Conservation (phyloP, 2,329 filamentous ascomycete genomes). For the Aquanectria penicillioides region DNA sequence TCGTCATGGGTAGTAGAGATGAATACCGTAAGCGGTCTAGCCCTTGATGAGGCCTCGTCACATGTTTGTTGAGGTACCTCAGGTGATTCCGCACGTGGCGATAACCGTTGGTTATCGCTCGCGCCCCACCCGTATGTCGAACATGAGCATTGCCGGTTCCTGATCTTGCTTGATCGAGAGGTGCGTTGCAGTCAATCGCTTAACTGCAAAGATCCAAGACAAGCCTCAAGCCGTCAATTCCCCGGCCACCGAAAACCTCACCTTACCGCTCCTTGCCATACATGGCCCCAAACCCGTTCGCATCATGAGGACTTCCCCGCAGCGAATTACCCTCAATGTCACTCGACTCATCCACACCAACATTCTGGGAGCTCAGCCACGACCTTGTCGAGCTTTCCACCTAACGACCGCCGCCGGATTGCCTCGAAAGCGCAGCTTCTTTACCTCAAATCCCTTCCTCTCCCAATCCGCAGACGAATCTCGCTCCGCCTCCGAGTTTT, state of each 20-base stretch:
- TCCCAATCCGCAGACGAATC: constrained; percentile 51
- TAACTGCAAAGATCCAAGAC: not conserved
- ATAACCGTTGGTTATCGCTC: constrained; percentile 9
- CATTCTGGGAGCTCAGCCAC: constrained; percentile 39
- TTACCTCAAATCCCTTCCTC: constrained; percentile 71
- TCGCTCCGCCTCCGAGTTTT: constrained; percentile 30
- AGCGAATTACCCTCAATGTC: constrained; percentile 46
- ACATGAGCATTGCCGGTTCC: not conserved
- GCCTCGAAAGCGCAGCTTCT: constrained; percentile 71
- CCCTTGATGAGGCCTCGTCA: constrained; percentile 15
- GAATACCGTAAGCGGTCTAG: constrained; percentile 40
- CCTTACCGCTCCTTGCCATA: constrained; percentile 18
- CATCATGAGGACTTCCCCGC: constrained; percentile 47
- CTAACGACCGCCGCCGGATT: constrained; percentile 53
- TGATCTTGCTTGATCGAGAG: constrained; percentile 2
- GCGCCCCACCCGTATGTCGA: not conserved
- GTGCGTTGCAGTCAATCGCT: too few species aligned
- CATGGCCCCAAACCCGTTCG: constrained; percentile 33
- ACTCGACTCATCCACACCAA: constrained; percentile 44
- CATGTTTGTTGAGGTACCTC: constrained; percentile 27
- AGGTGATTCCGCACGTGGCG: constrained; percentile 27
- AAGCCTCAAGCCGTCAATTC: constrained; percentile 10
- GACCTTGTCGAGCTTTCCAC: constrained; percentile 55
- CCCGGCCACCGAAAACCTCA: not conserved
- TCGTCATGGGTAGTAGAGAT: constrained; percentile 43